Conservation (phyloP, 805 yeast genomes). For the Suhomyces kilbournensis region DNA sequence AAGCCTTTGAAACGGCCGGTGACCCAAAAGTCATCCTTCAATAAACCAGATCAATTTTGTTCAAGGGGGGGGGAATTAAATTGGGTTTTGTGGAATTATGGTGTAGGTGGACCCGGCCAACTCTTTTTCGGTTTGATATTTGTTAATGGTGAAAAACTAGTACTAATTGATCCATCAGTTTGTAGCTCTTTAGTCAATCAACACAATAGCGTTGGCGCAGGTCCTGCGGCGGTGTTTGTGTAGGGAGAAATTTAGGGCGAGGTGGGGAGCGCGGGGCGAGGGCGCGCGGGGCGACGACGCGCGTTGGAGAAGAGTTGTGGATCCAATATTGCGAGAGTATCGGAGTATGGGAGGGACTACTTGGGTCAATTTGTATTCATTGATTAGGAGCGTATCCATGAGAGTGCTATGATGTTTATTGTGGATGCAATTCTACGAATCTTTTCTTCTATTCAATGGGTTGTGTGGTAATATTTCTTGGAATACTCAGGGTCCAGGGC, state of each 20-base stretch:
- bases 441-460: too few species aligned
- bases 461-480: background rate
- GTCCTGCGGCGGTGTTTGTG: background rate
- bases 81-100: too few species aligned
- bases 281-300: background rate
- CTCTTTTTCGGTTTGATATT: background rate
- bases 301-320: too few species aligned
- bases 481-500: too few species aligned
- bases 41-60: background rate
- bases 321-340: too few species aligned
- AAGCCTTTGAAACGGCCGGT: constrained; percentile 18
- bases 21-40: constrained; percentile 5
- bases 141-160: background rate
- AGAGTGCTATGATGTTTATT: too few species aligned
- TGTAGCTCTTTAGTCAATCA: background rate
- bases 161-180: background rate
- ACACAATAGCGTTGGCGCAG: background rate
- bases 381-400: too few species aligned
- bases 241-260: background rate
- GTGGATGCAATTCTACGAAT: too few species aligned
- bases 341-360: too few species aligned
- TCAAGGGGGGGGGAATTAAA: too few species aligned
- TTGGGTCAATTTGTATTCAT: too few species aligned
- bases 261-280: background rate
- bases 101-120: too few species aligned